A percentile compares a stretch with the other conserved stretches of the same genome.
Evolutionary conservation across 2,329 filamentous ascomycete genomes (phyloP).

Genomic region (Trichoderma atrobrunneum): DNA sequence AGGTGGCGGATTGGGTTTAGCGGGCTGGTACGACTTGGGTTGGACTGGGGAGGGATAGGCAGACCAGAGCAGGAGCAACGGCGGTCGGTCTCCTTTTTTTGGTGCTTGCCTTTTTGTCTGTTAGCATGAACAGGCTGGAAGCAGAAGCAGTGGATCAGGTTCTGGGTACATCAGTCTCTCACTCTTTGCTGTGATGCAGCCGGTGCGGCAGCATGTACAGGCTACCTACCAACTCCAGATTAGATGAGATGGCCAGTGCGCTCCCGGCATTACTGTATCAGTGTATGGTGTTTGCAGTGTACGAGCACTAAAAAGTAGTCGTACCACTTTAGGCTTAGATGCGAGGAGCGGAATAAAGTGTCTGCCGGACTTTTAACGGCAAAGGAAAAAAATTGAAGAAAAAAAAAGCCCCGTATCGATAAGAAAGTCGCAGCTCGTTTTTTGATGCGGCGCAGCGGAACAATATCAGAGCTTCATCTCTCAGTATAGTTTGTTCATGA

Average conservation of each 20-base stretch:
- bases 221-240: constrained; percentile 1
- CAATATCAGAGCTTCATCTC: constrained; percentile 7
- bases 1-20: constrained; percentile 23
- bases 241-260: constrained; percentile 25
- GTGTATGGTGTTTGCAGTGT: neutral
- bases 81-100: constrained; percentile 7
- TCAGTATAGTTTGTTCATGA: constrained; percentile 15
- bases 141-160: neutral
- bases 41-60: constrained; percentile 20
- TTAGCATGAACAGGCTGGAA: constrained; percentile 7
- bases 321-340: constrained; percentile 24
- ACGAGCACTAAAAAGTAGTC: neutral
- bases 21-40: constrained; percentile 28
- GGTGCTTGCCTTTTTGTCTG: neutral
- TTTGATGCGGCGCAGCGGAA: constrained; percentile 19
- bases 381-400: constrained; percentile 21
- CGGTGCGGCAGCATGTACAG: neutral
- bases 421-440: constrained; percentile 23
- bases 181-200: too few species aligned
- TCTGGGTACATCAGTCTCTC: neutral
- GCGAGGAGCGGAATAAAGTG: constrained; percentile 34
- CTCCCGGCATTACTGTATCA: neutral
- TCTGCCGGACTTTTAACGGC: constrained; percentile 26
- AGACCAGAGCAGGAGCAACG: constrained; percentile 17
- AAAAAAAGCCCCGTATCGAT: constrained; percentile 28